These are phyloP conservation scores for Syzygium grande DNA, from an alignment of 345 rosid species.

Conservation along the genomic window DNA sequence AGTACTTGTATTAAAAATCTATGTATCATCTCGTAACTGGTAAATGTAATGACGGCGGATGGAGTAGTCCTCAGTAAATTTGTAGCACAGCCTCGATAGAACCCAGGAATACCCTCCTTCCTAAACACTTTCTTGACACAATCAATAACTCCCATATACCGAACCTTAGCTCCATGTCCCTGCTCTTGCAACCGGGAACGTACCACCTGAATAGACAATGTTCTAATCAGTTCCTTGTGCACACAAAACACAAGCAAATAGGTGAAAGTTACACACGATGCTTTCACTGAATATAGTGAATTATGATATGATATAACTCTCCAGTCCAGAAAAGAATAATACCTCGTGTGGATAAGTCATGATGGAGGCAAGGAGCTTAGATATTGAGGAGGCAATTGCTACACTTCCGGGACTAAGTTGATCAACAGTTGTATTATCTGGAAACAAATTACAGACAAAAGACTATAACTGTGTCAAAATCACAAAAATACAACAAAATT, in stretches of 20 bases:
- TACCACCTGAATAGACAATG: slow-evolving; percentile 37
- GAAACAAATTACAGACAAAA: not conserved
- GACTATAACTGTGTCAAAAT: not conserved
- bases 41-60: slow-evolving; percentile 90
- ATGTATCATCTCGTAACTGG: slow-evolving; percentile 93
- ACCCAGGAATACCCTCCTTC: slow-evolving; percentile 66
- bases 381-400: slow-evolving; percentile 70
- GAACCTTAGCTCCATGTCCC: slow-evolving; percentile 47
- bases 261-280: not conserved
- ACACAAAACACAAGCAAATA: not conserved
- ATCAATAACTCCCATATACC: slow-evolving; percentile 59
- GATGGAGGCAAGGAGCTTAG: slow-evolving; percentile 81
- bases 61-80: slow-evolving; percentile 87
- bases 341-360: slow-evolving; percentile 97
- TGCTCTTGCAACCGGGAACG: slow-evolving; percentile 98
- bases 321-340: not conserved
- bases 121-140: slow-evolving; percentile 66
- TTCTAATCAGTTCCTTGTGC: not conserved
- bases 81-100: slow-evolving; percentile 91
- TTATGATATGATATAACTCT: not conserved
- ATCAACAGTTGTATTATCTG: slow-evolving; percentile 59
- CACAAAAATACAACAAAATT: slow-evolving; percentile 19
- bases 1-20: slow-evolving; percentile 40
- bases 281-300: not conserved
- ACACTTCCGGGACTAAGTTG: slow-evolving; percentile 50